Evolutionary conservation across 2,329 filamentous ascomycete species (phyloP).

Genomic region (Claviceps spartinae): DNA sequence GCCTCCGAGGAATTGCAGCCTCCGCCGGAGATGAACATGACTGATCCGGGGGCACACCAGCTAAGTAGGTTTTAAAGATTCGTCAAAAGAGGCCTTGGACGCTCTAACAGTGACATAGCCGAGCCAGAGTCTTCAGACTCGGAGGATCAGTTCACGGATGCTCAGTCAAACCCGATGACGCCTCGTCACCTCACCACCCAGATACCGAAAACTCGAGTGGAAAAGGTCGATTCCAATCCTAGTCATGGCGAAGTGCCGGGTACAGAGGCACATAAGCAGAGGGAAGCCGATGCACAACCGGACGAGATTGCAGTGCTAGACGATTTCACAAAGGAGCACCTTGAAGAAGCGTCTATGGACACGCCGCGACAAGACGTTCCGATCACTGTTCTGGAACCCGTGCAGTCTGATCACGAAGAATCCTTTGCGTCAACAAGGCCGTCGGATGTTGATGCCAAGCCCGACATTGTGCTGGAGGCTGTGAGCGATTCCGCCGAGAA

Average conservation of each 20-base stretch:
- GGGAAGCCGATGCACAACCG: slow-evolving; percentile 43
- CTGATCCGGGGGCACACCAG: slow-evolving; percentile 47
- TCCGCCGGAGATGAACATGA: slow-evolving; percentile 19
- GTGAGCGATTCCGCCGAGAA: not conserved
- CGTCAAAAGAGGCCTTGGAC: not conserved
- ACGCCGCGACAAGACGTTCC: slow-evolving; percentile 9
- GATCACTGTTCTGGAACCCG: slow-evolving; percentile 35
- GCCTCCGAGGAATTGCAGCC: slow-evolving; percentile 18
- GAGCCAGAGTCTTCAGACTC: slow-evolving; percentile 42
- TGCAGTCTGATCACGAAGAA: not conserved
- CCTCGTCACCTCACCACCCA: slow-evolving; percentile 29
- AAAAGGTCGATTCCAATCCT: slow-evolving; percentile 39
- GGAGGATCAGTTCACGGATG: slow-evolving; percentile 58
- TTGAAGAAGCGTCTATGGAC: slow-evolving; percentile 13
- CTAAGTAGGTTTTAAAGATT: slow-evolving; percentile 28
- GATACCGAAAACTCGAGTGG: slow-evolving; percentile 44
- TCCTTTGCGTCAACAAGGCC: not conserved
- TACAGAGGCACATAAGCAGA: slow-evolving; percentile 42
- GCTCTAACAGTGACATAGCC: slow-evolving; percentile 18
- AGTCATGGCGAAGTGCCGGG: slow-evolving; percentile 48
- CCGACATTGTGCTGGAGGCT: slow-evolving; percentile 33
- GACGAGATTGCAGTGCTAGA: slow-evolving; percentile 43
- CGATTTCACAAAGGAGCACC: slow-evolving; percentile 13
- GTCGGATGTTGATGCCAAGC: slow-evolving; percentile 34
- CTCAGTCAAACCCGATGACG: slow-evolving; percentile 38